Base-by-base conservation (phyloP, 225 moss, liverwort and hornwort species). In the Pseudisothecium myosuroides region DNA sequence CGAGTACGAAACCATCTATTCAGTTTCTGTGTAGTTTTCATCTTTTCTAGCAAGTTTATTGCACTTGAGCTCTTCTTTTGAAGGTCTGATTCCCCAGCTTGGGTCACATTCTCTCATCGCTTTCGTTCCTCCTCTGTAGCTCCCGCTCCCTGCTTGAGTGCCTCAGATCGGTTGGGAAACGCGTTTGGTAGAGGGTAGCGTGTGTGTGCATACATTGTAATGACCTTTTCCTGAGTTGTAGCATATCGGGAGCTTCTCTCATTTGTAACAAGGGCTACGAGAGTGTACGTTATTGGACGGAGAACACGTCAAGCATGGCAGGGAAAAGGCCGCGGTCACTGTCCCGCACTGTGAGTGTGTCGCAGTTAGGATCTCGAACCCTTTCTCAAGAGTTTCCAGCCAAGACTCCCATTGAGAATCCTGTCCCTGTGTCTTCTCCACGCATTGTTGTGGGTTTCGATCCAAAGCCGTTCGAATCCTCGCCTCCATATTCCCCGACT, bases 381-480 rank as follows among this genome's bases (percentile, higher is more conserved):
- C 86, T 93, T 10, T 88, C 85, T 8, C 92, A 91, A 45, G 98
- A 96, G 83, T 94, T 92, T 55, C 94, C 97, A 39, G 96, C 94
- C 15, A 63, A 82, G 32, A 62, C 1, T 45, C 7, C 22, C 23
- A 45, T 81, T 62, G 45, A 14, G 61, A 81, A 22, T 45, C 32
- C 62, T 62, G 5, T 47, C 13, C 32, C 34, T 47, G 47, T 63
- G 34, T 24, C 22, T 32, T 47, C 93, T 12, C 95, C 95, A 26
- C 95, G 98, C 14, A 91, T 95, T 17, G 96, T 99, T n/a, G 96
- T 99, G 15, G 98, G 98, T 5, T 99, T 99, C 72, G 93, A 95
- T 76, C 96, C 95, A 10, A 96, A 96, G 88, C 92, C 91, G 81
- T 85, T 84, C 6, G 86, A 85, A 27, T 8, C 55, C 52, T 29